phyloP scores from a whole-genome alignment of 371 early-diverging fungal genomes.

The Apophysomyces elegans region DNA sequence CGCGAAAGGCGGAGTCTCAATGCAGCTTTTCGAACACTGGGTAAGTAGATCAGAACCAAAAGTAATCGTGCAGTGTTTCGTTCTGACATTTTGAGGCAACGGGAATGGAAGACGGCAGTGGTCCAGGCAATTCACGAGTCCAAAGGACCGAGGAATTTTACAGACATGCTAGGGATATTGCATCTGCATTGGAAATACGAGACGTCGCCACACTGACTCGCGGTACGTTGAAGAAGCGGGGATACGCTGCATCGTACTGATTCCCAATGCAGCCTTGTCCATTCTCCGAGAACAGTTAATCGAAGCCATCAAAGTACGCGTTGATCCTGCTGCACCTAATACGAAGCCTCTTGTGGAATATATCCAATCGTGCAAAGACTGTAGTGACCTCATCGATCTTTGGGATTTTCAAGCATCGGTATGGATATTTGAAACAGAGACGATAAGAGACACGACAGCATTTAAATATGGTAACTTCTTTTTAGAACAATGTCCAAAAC shows the following conservation, averaged over 20 bases:
- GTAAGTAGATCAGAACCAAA: not conserved
- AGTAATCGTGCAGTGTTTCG: not conserved
- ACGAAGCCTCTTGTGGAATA: slow-evolving; percentile 54
- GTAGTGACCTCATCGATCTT: slow-evolving; percentile 37
- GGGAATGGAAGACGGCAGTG: not conserved
- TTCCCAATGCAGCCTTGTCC: slow-evolving; percentile 21
- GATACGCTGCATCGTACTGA: not conserved
- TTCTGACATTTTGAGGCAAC: not conserved
- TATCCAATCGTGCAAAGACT: slow-evolving; percentile 42
- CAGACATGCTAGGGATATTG: not conserved
- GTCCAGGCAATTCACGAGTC: not conserved
- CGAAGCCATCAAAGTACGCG: slow-evolving; percentile 35
- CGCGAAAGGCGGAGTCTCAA: not conserved
- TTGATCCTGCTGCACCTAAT: slow-evolving; percentile 48
- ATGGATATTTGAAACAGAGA: not conserved
- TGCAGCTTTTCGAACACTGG: not conserved
- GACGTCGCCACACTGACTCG: not conserved
- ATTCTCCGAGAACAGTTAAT: slow-evolving; percentile 37
- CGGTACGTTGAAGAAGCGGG: not conserved
- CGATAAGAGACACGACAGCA: not conserved
- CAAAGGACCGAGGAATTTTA: not conserved
- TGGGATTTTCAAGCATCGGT: slow-evolving; percentile 53
- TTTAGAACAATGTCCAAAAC: slow-evolving; percentile 42
- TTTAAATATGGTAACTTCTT: not conserved
- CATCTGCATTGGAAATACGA: not conserved